A percentile compares a stretch with the other conserved stretches of the same genome.
Conservation (phyloP, 306 rosid genomes). For the Cajanus cajan region DNA sequence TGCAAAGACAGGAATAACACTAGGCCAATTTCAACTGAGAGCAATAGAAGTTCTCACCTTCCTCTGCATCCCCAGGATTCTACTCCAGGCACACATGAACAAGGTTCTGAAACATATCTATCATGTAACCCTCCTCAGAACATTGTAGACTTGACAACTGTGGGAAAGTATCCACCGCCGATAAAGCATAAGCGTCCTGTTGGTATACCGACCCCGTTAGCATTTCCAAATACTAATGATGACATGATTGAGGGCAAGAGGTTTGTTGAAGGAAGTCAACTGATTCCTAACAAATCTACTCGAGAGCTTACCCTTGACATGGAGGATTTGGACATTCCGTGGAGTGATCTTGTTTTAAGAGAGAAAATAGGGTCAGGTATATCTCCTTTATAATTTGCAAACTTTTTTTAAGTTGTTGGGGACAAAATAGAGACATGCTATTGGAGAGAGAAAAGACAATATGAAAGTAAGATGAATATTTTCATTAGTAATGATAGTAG, state of each 20-base stretch:
- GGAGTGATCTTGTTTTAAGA: conserved; percentile 78
- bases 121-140: conserved; percentile 51
- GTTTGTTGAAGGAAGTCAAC: conserved; percentile 59
- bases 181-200: conserved; percentile 41
- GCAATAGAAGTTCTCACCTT: conserved; percentile 41
- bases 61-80: conserved; percentile 44
- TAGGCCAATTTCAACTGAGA: conserved; percentile 44
- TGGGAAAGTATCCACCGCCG: conserved; percentile 53
- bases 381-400: neutral
- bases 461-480: conserved; percentile 10
- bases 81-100: conserved; percentile 45
- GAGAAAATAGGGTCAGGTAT: conserved; percentile 97
- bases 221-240: conserved; percentile 44
- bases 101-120: conserved; percentile 45
- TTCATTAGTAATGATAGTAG: conserved; percentile 4
- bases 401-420: neutral
- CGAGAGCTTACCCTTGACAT: conserved; percentile 56
- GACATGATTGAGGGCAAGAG: conserved; percentile 47
- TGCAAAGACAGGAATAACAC: conserved; percentile 47
- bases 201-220: conserved; percentile 33
- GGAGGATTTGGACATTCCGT: conserved; percentile 80
- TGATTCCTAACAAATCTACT: conserved; percentile 46
- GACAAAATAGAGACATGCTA: neutral
- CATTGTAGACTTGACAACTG: conserved; percentile 37
- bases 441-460: neutral